Base-by-base conservation (phyloP, 768 basidiomycete genomes). In the Austroboletus festivus region DNA sequence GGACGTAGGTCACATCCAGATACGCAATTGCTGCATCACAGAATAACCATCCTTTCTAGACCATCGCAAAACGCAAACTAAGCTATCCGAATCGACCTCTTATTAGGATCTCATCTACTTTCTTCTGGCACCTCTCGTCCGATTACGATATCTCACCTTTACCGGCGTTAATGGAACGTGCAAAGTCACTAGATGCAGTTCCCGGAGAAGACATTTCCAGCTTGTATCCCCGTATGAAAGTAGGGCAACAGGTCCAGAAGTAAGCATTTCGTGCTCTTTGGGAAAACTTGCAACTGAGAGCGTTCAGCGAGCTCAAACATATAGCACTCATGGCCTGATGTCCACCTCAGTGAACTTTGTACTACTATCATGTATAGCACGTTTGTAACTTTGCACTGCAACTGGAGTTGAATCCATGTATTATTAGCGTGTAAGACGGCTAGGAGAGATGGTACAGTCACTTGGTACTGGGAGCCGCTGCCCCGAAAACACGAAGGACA, bases 21-120 rank as follows among this genome's bases (percentile, higher is more conserved):
- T 28, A 19, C 10, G 34, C 21, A 39, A 18, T 21, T 35, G 15
- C 15, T n/a, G 24, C 4, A 35, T 11, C 15, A 3, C 20, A 37
- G 50, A 23, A 50, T 45, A 45, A 19, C 19, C 7, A 46, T 31
- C 33, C 43, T 35, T 24, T 44, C 11, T 44, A 91, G 86, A 74
- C 80, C 15, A 82, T 93, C 42, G 76, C 81, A 46, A 70, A 72
- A 44, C 78, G 87, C 35, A 84, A 76, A 56, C 54, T 56, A 11
- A 72, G 78, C 50, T 73, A 71, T 50, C 83, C 91, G 2, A 76
- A 81, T 46, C 83, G 94, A n/a, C 94, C 94, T 12, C 72, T 87
- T 30, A 90, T 94, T 55, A 85, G 94, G n/a, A 93, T 98, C 54
- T 94, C 93, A 3, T 94, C 91, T 2, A 97, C 93, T 0, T 93